Evolutionary conservation across 2,329 filamentous ascomycete species (phyloP).

Genomic region (Gyromitra esculenta): DNA sequence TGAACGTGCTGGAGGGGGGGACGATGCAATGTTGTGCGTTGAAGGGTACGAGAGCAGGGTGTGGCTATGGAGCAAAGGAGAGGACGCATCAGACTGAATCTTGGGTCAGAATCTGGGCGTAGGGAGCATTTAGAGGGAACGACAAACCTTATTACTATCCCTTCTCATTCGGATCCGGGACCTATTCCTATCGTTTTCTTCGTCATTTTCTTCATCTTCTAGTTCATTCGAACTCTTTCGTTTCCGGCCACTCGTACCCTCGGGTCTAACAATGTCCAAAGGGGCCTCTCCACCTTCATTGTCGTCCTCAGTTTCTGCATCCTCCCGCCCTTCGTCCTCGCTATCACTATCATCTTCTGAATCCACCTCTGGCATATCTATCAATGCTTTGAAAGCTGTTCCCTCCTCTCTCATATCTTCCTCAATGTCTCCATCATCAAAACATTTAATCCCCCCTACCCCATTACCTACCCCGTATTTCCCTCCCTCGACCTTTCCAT

Average conservation of each 20-base stretch:
- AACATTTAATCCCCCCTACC: constrained; percentile 79
- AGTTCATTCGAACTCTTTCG: constrained; percentile 80
- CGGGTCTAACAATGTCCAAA: constrained; percentile 60
- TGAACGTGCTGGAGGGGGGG: constrained; percentile 63
- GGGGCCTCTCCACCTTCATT: constrained; percentile 59
- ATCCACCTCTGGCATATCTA: constrained; percentile 87
- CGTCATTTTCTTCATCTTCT: constrained; percentile 77
- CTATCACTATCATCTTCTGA: constrained; percentile 70
- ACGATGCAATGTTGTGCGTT: constrained; percentile 61
- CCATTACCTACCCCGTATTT: constrained; percentile 52
- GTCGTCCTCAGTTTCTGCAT: constrained; percentile 59
- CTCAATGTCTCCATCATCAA: constrained; percentile 95
- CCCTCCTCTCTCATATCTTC: constrained; percentile 78
- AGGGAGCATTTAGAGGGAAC: constrained; percentile 8
- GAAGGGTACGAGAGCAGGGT: constrained; percentile 59
- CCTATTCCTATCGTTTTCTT: constrained; percentile 71
- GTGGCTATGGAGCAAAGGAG: constrained; percentile 62
- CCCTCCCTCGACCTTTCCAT: constrained; percentile 66
- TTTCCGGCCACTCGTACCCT: constrained; percentile 66
- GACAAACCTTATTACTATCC: constrained; percentile 49
- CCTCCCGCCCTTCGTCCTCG: constrained; percentile 58
- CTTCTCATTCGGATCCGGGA: constrained; percentile 72
- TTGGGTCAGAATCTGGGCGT: constrained; percentile 46
- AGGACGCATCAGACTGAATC: constrained; percentile 60
- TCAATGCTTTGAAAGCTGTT: constrained; percentile 83